phyloP scores from a whole-genome alignment of 2,329 filamentous ascomycete genomes.

The Alternaria sp. region DNA sequence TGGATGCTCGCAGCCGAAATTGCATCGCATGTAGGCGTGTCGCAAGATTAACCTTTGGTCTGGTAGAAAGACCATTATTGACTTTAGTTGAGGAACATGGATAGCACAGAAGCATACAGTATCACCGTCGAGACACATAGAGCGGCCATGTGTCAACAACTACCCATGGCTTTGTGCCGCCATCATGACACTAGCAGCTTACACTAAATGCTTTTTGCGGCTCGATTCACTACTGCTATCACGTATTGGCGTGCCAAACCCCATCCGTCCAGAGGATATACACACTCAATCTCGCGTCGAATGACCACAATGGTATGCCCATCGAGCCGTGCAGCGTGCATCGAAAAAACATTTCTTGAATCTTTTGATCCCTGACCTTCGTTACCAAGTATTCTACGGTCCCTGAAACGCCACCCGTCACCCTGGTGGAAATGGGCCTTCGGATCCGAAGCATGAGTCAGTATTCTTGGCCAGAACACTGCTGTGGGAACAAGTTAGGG shows the following conservation, averaged over 20 bases:
- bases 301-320: background rate
- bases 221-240: background rate
- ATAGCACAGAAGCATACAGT: background rate
- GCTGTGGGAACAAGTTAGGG: background rate
- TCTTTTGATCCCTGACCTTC: background rate
- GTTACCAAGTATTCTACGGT: background rate
- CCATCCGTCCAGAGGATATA: background rate
- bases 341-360: background rate
- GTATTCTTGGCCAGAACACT: constrained; percentile 2
- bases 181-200: background rate
- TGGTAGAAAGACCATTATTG: background rate
- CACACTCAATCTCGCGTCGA: background rate
- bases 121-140: background rate
- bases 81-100: background rate
- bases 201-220: background rate
- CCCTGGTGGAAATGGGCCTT: background rate
- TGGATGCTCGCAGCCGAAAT: constrained; percentile 7
- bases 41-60: background rate
- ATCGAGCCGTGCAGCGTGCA: background rate
- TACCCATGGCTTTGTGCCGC: background rate
- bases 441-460: constrained; percentile 3
- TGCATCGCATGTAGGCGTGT: constrained; percentile 2
- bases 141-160: background rate
- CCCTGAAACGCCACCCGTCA: background rate
- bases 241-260: background rate